Percentiles rank a stretch among this genome's conserved stretches.
phyloP scores from a whole-genome alignment of 2,329 filamentous ascomycete genomes.

The Trichophyton verrucosum region DNA sequence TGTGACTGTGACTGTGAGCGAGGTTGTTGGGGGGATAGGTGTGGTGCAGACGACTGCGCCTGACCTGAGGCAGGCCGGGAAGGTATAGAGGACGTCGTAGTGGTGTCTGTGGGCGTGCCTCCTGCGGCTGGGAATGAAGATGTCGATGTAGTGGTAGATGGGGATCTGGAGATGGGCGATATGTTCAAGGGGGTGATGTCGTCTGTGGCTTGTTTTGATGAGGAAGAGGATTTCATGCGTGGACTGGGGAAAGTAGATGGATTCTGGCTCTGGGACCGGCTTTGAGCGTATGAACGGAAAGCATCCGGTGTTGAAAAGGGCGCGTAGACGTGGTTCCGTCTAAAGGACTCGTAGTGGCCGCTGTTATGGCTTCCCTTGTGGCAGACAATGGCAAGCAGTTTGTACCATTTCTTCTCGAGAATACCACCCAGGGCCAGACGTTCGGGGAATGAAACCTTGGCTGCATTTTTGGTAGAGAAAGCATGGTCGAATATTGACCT shows the following conservation, averaged over 20 bases:
- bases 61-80: slow-evolving; percentile 8
- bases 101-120: not conserved
- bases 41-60: not conserved
- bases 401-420: slow-evolving; percentile 66
- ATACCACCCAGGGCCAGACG: slow-evolving; percentile 70
- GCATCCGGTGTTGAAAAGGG: slow-evolving; percentile 74
- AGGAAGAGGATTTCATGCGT: slow-evolving; percentile 30
- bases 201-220: slow-evolving; percentile 20
- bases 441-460: slow-evolving; percentile 88
- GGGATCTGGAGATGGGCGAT: slow-evolving; percentile 20
- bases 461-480: slow-evolving; percentile 80
- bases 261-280: slow-evolving; percentile 44
- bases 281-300: slow-evolving; percentile 62
- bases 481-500: slow-evolving; percentile 78
- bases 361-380: slow-evolving; percentile 94
- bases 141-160: slow-evolving; percentile 25
- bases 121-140: slow-evolving; percentile 16
- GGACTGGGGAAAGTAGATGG: slow-evolving; percentile 39
- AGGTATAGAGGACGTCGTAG: not conserved
- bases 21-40: slow-evolving; percentile 1
- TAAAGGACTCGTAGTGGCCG: slow-evolving; percentile 93
- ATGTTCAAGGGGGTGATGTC: slow-evolving; percentile 22
- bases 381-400: slow-evolving; percentile 73
- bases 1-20: not conserved
- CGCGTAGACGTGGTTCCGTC: slow-evolving; percentile 65